These are phyloP conservation scores for Coemansia sp. DNA, from an alignment of 192 early-diverging fungal genomes.

Conservation along the genomic window DNA sequence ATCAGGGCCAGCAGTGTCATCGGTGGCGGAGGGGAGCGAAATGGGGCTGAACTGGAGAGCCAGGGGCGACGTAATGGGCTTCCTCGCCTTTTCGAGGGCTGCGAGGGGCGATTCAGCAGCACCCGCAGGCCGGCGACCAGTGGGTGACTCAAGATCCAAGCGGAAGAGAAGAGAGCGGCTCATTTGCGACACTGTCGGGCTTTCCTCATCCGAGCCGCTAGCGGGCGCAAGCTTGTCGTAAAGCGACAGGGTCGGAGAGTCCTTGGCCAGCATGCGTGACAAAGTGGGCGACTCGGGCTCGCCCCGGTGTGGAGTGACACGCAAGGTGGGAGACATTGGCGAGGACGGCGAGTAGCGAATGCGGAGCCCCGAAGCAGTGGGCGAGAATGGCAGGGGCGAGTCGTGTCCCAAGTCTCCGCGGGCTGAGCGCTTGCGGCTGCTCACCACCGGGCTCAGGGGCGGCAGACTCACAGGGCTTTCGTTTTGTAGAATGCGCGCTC, in stretches of 20 bases:
- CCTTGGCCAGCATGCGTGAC: slow-evolving; percentile 30
- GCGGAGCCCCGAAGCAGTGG: slow-evolving; percentile 36
- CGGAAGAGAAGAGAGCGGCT: slow-evolving; percentile 50
- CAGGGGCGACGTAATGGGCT: neutral
- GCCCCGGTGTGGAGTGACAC: slow-evolving; percentile 30
- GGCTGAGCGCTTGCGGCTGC: slow-evolving; percentile 39
- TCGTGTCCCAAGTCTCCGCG: slow-evolving; percentile 35
- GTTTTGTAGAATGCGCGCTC: slow-evolving; percentile 44
- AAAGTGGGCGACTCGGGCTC: slow-evolving; percentile 53
- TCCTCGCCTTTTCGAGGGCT: slow-evolving; percentile 8
- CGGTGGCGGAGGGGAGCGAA: neutral
- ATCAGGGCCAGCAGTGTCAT: neutral
- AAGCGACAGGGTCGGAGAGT: slow-evolving; percentile 35
- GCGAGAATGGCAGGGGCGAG: slow-evolving; percentile 40
- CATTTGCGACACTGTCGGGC: slow-evolving; percentile 47
- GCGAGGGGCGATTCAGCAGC: slow-evolving; percentile 17
- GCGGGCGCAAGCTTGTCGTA: slow-evolving; percentile 31
- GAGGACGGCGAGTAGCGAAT: slow-evolving; percentile 51
- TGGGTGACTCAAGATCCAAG: slow-evolving; percentile 50
- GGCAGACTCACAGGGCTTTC: slow-evolving; percentile 51
- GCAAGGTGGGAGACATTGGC: slow-evolving; percentile 42
- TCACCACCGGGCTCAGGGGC: slow-evolving; percentile 54
- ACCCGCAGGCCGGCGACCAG: slow-evolving; percentile 5
- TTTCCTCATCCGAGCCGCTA: slow-evolving; percentile 39
- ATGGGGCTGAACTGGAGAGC: slow-evolving; percentile 15